Conservation (phyloP, 164 flowering plant species). For the Brasenia schreberi region DNA sequence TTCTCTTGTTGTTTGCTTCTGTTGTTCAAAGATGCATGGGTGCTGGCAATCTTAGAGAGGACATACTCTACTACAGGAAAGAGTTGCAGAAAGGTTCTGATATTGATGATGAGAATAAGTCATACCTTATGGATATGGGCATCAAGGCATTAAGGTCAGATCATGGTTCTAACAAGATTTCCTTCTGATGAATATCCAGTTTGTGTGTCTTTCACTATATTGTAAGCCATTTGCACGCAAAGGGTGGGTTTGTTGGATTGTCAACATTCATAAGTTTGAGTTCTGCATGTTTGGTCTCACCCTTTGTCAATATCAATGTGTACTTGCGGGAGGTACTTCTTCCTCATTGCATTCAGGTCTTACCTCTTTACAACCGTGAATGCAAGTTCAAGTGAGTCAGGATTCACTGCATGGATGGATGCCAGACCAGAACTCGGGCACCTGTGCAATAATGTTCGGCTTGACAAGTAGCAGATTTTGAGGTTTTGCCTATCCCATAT, state of each 20-base stretch:
- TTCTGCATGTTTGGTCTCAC: not conserved
- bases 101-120: constrained; percentile 49
- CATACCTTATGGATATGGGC: constrained; percentile 74
- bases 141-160: constrained; percentile 80
- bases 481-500: not conserved
- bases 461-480: constrained; percentile 24
- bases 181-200: not conserved
- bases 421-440: constrained; percentile 89
- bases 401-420: constrained; percentile 66
- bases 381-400: constrained; percentile 21
- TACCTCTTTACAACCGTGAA: constrained; percentile 47
- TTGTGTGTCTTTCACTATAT: not conserved
- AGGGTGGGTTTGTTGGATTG: not conserved
- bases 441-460: constrained; percentile 65
- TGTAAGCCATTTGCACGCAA: too few relatives aligned
- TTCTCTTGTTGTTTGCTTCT: not conserved
- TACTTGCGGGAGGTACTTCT: constrained; percentile 80
- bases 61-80: constrained; percentile 50
- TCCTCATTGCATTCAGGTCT: constrained; percentile 72
- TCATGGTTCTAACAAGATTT: not conserved
- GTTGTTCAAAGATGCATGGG: constrained; percentile 66
- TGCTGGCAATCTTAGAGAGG: constrained; percentile 79
- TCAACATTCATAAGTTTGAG: not conserved
- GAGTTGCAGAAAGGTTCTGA: constrained; percentile 43
- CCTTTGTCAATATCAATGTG: not conserved